A percentile compares a stretch with the other conserved stretches of the same genome.
Conservation (phyloP, 345 rosid genomes). For the Citrus mangshanensis region DNA sequence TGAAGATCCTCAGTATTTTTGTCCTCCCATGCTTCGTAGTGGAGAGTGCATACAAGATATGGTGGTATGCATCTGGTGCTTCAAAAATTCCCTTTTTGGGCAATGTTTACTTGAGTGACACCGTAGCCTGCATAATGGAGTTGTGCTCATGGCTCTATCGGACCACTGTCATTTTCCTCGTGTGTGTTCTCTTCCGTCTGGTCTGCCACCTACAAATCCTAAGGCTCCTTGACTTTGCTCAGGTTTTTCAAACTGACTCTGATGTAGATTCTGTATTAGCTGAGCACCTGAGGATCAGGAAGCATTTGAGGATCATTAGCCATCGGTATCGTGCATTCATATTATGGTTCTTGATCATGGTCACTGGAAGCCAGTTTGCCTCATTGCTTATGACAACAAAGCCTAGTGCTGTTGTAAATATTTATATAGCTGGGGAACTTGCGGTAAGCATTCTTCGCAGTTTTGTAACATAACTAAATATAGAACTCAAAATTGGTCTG, state of each 20-base stretch:
- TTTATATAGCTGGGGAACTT: constrained; percentile 79
- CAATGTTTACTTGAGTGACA: constrained; percentile 66
- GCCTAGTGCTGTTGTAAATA: constrained; percentile 44
- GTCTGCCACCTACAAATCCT: constrained; percentile 94
- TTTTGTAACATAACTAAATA: background rate
- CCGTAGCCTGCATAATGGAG: constrained; percentile 80
- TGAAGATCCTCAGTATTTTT: constrained; percentile 65
- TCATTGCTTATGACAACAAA: constrained; percentile 78
- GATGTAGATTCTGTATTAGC: constrained; percentile 68
- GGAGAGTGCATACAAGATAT: constrained; percentile 79
- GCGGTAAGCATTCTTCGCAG: constrained; percentile 46
- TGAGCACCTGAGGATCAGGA: constrained; percentile 84
- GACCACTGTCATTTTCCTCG: constrained; percentile 70
- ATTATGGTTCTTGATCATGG: constrained; percentile 55
- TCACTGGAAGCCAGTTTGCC: constrained; percentile 84
- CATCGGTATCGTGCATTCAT: constrained; percentile 74
- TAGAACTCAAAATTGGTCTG: no score
- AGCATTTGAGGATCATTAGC: constrained; percentile 85
- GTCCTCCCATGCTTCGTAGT: constrained; percentile 73
- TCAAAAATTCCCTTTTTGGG: constrained; percentile 88
- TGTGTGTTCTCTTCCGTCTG: constrained; percentile 80
- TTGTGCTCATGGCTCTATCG: constrained; percentile 91
- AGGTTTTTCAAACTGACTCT: constrained; percentile 65
- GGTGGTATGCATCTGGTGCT: constrained; percentile 98
- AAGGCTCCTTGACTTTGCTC: constrained; percentile 79